phyloP scores from a whole-genome alignment of 768 basidiomycete genomes.

The Crucibulum laeve region DNA sequence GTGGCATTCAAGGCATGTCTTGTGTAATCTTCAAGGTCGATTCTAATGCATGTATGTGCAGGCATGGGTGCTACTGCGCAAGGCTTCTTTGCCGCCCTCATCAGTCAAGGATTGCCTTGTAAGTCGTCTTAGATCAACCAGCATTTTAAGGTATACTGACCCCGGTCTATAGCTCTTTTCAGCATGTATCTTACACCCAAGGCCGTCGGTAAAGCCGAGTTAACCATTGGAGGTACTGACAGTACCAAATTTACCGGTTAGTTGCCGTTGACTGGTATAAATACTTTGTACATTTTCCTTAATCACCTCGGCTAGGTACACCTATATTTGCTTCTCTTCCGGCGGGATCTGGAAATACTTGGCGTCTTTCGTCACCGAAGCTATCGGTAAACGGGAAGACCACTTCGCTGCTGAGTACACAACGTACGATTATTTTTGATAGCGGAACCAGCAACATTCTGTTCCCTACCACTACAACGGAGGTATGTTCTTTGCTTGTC shows the following conservation, averaged over 20 bases:
- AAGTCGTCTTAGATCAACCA: slow-evolving; percentile 11
- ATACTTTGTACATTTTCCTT: neutral
- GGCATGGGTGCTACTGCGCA: slow-evolving; percentile 47
- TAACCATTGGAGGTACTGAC: slow-evolving; percentile 52
- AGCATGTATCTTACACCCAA: slow-evolving; percentile 46
- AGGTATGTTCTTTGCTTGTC: slow-evolving; percentile 24
- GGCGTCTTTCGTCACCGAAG: slow-evolving; percentile 40
- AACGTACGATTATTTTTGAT: slow-evolving; percentile 49
- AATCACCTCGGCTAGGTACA: slow-evolving; percentile 23
- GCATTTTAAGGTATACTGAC: neutral
- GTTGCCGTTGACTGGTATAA: slow-evolving; percentile 4
- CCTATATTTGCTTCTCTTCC: slow-evolving; percentile 39
- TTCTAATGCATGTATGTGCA: slow-evolving; percentile 11
- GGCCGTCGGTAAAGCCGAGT: slow-evolving; percentile 43
- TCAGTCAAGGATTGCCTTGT: slow-evolving; percentile 47
- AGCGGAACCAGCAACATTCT: slow-evolving; percentile 54
- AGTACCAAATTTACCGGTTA: slow-evolving; percentile 45
- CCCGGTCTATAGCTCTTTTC: slow-evolving; percentile 35
- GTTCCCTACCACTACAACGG: slow-evolving; percentile 43
- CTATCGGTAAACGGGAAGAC: slow-evolving; percentile 52
- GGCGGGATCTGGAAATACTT: slow-evolving; percentile 28
- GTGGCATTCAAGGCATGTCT: slow-evolving; percentile 45
- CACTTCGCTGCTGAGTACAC: slow-evolving; percentile 31
- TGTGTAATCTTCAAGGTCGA: neutral
- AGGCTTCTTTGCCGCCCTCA: slow-evolving; percentile 46